phyloP scores from a whole-genome alignment of 2,329 filamentous ascomycete genomes.

The Akanthomyces muscarius region DNA sequence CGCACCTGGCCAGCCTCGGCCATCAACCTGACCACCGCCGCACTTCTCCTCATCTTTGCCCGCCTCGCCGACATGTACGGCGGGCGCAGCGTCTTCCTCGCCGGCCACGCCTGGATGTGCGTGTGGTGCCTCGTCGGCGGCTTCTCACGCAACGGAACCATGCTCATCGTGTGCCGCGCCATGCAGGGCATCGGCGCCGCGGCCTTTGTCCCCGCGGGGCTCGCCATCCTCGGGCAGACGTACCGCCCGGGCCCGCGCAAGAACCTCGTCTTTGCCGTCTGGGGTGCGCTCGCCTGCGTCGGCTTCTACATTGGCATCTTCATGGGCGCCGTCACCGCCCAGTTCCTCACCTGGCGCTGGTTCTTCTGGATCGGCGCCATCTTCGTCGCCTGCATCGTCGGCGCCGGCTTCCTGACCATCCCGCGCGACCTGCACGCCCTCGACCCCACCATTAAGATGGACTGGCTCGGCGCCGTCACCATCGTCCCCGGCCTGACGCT shows the following conservation, averaged over 20 bases:
- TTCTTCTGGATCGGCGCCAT: constrained; percentile 64
- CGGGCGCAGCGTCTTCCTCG: constrained; percentile 56
- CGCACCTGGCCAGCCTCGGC: constrained; percentile 63
- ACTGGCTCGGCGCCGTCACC: constrained; percentile 60
- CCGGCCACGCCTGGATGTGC: constrained; percentile 60
- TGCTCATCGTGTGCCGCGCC: constrained; percentile 71
- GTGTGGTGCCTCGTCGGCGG: constrained; percentile 67
- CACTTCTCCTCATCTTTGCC: constrained; percentile 60
- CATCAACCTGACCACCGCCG: constrained; percentile 54
- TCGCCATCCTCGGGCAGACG: constrained; percentile 65
- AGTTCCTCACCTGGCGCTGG: constrained; percentile 62
- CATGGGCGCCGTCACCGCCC: constrained; percentile 58
- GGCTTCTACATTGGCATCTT: constrained; percentile 66
- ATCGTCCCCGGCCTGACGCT: constrained; percentile 64
- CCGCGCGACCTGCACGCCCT: constrained; percentile 31
- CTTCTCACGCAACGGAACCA: constrained; percentile 62
- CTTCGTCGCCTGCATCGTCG: constrained; percentile 42
- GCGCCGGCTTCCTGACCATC: constrained; percentile 40
- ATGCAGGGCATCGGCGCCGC: constrained; percentile 71
- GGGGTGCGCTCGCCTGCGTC: constrained; percentile 54
- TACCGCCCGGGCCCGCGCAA: constrained; percentile 70
- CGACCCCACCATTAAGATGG: constrained; percentile 48
- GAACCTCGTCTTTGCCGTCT: constrained; percentile 60
- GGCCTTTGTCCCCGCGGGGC: constrained; percentile 62
- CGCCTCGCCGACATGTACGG: constrained; percentile 60